These are phyloP conservation scores for Pseudofabraea citricarpa DNA, from an alignment of 2,329 filamentous ascomycete genomes.

Conservation along the genomic window DNA sequence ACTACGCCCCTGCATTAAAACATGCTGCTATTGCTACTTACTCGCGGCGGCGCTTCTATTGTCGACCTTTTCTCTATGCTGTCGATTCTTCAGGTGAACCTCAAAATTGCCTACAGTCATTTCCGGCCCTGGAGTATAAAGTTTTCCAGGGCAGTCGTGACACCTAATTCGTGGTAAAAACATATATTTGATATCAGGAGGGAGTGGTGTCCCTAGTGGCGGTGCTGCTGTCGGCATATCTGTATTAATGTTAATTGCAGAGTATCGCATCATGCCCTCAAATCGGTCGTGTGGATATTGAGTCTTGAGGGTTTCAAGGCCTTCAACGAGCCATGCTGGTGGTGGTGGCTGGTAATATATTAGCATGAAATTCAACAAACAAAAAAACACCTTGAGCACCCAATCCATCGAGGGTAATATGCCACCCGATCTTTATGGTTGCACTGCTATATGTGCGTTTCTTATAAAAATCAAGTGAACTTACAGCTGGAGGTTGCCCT, in stretches of 20 bases:
- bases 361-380: too few relatives aligned
- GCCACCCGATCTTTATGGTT: too few relatives aligned
- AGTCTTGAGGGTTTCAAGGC: constrained; percentile 66
- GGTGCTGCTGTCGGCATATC: constrained; percentile 55
- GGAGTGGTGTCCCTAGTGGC: constrained; percentile 43
- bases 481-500: constrained; percentile 58
- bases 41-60: constrained; percentile 3
- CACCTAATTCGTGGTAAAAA: constrained; percentile 89
- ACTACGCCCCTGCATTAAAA: too few relatives aligned
- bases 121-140: constrained; percentile 86
- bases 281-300: constrained; percentile 78
- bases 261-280: constrained; percentile 88
- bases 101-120: constrained; percentile 88
- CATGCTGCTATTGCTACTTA: background rate
- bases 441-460: too few relatives aligned
- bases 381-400: too few relatives aligned
- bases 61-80: constrained; percentile 70
- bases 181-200: constrained; percentile 66
- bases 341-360: constrained; percentile 57
- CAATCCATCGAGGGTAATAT: too few relatives aligned
- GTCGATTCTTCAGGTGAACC: constrained; percentile 81
- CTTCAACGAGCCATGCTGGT: constrained; percentile 76
- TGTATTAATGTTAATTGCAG: constrained; percentile 69
- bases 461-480: constrained; percentile 22
- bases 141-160: constrained; percentile 85